These are phyloP conservation scores for Letharia lupina DNA, from an alignment of 495 filamentous ascomycete genomes.

Conservation along the genomic window DNA sequence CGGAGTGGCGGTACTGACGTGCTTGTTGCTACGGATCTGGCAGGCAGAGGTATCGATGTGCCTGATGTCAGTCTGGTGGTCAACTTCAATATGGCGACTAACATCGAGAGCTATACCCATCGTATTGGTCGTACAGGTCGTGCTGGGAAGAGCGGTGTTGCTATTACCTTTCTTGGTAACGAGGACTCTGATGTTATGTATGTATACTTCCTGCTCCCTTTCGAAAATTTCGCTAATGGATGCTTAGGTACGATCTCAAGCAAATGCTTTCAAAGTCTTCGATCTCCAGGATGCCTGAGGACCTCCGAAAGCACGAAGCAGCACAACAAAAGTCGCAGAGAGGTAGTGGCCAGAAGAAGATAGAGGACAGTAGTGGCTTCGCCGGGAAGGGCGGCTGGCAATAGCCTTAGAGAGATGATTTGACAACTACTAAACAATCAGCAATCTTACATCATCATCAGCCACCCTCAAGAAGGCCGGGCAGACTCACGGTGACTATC, in stretches of 20 bases:
- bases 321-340: constrained; percentile 73
- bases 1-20: constrained; percentile 73
- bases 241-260: constrained; percentile 64
- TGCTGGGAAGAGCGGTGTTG: constrained; percentile 95
- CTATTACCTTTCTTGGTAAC: constrained; percentile 90
- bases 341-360: constrained; percentile 49
- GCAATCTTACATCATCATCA: background rate
- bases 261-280: constrained; percentile 92
- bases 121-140: constrained; percentile 95
- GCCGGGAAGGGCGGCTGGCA: constrained; percentile 50
- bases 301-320: constrained; percentile 86
- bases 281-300: constrained; percentile 86
- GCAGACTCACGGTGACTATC: background rate
- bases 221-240: constrained; percentile 19
- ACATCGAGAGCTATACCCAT: constrained; percentile 95
- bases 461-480: background rate
- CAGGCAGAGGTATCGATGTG: constrained; percentile 97
- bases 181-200: constrained; percentile 93
- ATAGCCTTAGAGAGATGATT: background rate
- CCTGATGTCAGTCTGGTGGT: constrained; percentile 87
- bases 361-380: constrained; percentile 53
- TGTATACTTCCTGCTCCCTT: constrained; percentile 25
- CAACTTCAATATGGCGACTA: constrained; percentile 98
- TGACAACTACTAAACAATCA: background rate
- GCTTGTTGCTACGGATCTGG: constrained; percentile 94